phyloP scores from a whole-genome alignment of 2,329 filamentous ascomycete genomes.

The Lachnellula occidentalis region DNA sequence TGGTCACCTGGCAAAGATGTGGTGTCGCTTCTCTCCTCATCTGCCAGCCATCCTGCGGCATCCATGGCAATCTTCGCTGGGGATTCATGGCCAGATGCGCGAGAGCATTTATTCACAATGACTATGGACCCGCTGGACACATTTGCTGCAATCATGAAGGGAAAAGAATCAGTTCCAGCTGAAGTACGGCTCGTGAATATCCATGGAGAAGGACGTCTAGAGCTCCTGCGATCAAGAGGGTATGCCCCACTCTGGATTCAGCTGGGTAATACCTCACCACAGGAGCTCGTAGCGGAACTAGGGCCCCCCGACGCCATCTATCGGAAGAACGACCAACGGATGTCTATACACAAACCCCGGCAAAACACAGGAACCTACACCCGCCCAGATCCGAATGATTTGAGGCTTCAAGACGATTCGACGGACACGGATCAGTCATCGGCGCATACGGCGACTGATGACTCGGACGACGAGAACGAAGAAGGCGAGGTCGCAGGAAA shows the following conservation, averaged over 20 bases:
- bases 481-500: conserved; percentile 50
- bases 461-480: conserved; percentile 58
- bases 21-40: conserved; percentile 76
- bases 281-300: conserved; percentile 84
- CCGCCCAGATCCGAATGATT: conserved; percentile 37
- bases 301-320: conserved; percentile 94
- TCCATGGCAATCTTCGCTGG: conserved; percentile 91
- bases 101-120: conserved; percentile 70
- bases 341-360: conserved; percentile 74
- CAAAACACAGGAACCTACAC: conserved; percentile 46
- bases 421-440: conserved; percentile 74
- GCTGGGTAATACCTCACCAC: conserved; percentile 82
- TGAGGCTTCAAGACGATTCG: conserved; percentile 43
- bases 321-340: conserved; percentile 80
- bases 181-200: conserved; percentile 79
- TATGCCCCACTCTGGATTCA: conserved; percentile 63
- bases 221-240: conserved; percentile 69
- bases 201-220: conserved; percentile 70
- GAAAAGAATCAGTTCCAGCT: conserved; percentile 75
- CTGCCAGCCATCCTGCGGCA: conserved; percentile 67
- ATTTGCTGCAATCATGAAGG: conserved; percentile 61
- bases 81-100: conserved; percentile 81
- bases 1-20: conserved; percentile 78
- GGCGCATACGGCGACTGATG: conserved; percentile 63
- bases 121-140: conserved; percentile 69